Base-by-base conservation (phyloP, 1,139 yeast genomes). In the Suhomyces yuchorum region DNA sequence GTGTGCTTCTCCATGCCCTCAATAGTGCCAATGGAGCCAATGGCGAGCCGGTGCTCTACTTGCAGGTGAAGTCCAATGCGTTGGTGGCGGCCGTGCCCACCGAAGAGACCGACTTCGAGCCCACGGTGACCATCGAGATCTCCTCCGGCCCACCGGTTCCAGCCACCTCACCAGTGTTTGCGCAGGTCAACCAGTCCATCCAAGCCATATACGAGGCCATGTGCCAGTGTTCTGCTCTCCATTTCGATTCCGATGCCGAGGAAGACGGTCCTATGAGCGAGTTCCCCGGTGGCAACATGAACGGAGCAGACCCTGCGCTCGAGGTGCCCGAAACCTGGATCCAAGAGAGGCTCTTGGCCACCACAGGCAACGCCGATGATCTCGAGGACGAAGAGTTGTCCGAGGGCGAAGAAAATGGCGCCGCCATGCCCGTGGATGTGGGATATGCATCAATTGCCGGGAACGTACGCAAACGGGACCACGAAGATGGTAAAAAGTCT, bases 351-450 rank as follows among this genome's bases (percentile, higher is more conserved):
- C 43, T 50, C 12, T 44, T 63, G 34, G 56, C 56, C 33, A 68
- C 65, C 47, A 41, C 51, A 1, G 78, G 78, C 12, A 59, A 66
- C 47, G 78, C 76, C 5, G 78, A 73, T 54, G 78, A 70, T 53
- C 58, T 70, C 35, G 71, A 56, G 28, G 56, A 54, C 4, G 56
- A 55, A 5, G 63, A 54, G 11, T 54, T 54, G 5, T 53, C 44
- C 2, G 53, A 50, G 1, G 58, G 52, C 3, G 61, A 55, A 6
- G 54, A 51, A 2, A 44, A 35, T 35, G 54, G 55, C 4, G 79
- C 79, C 1, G 79, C 77, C 1, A 75, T 75, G 80, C 57, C 68
- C 47, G 77, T 75, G 20, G 75, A 73, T 45, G 64, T 75, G n/a
- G 78, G 76, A 18, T 68, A 58, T 50, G 71, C 69, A 8, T 63